Conservation (phyloP, 140 eudicot species). For the Anethum foeniculum region DNA sequence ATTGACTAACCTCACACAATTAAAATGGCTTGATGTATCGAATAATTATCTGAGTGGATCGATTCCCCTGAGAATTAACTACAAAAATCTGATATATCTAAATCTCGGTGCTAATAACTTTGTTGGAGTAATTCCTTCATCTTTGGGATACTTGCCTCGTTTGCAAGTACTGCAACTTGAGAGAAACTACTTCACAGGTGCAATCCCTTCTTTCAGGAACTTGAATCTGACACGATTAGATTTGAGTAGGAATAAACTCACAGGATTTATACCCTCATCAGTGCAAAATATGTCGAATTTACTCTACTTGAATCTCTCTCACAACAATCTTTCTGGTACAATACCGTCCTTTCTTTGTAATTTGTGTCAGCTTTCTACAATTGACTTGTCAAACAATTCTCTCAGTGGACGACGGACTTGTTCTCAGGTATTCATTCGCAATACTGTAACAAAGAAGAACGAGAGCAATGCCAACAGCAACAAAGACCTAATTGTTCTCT, state of each 20-base stretch:
- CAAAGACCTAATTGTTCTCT: not conserved
- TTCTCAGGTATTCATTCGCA: not conserved
- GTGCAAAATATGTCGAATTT: not conserved
- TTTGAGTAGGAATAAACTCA: not conserved
- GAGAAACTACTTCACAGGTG: not conserved
- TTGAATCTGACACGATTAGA: not conserved
- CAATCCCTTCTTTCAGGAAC: not conserved
- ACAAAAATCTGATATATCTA: conserved; percentile 2
- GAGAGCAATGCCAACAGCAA: not conserved
- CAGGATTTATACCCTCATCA: not conserved
- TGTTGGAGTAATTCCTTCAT: not conserved
- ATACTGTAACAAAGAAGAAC: not conserved
- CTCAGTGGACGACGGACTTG: not conserved
- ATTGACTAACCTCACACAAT: not conserved
- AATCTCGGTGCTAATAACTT: not conserved
- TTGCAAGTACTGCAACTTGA: not conserved
- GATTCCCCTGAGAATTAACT: not conserved
- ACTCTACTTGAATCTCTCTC: conserved; percentile 1
- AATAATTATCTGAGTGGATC: conserved; percentile 4
- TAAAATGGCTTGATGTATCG: not conserved
- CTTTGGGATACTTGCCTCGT: not conserved
- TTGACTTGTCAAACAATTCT: conserved; percentile 2
- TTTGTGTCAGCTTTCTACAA: not conserved
- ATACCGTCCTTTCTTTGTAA: not conserved
- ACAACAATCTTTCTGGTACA: conserved; percentile 3